A percentile compares a stretch with the other conserved stretches of the same genome.
Evolutionary conservation across 2,329 filamentous ascomycete genomes (phyloP).

Genomic region (Verticillium longisporum): DNA sequence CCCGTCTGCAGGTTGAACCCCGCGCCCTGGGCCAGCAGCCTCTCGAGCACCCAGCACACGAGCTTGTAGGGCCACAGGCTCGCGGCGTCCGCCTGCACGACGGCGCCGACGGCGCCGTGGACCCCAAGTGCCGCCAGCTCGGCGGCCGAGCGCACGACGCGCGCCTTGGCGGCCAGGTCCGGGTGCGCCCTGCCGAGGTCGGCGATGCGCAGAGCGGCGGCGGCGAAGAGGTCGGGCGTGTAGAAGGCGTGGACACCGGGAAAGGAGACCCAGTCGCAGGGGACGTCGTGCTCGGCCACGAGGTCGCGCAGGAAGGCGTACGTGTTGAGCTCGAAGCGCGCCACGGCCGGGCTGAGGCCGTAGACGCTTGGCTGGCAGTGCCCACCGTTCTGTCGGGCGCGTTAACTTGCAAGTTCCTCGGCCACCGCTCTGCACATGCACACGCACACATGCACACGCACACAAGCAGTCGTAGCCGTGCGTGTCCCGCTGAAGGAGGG

Average conservation of each 20-base stretch:
- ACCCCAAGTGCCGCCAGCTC: conserved; percentile 47
- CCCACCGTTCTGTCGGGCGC: conserved; percentile 48
- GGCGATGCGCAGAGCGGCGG: conserved; percentile 42
- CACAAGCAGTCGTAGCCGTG: too few relatives aligned
- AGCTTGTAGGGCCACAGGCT: conserved; percentile 82
- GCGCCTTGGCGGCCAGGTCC: conserved; percentile 44
- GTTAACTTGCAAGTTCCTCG: too few relatives aligned
- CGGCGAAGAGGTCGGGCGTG: conserved; percentile 44
- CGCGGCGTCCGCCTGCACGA: conserved; percentile 59
- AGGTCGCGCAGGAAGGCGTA: conserved; percentile 54
- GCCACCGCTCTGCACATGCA: too few relatives aligned
- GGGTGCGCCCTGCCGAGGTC: conserved; percentile 44
- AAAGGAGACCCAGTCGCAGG: conserved; percentile 63
- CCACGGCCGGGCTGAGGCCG: conserved; percentile 50
- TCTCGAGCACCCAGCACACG: conserved; percentile 63
- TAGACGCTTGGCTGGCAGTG: conserved; percentile 73
- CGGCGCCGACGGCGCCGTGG: conserved; percentile 51
- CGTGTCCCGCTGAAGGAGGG: background rate
- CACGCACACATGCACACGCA: too few relatives aligned
- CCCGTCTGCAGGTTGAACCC: conserved; percentile 67
- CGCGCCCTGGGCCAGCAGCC: conserved; percentile 34
- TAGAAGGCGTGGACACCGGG: conserved; percentile 60
- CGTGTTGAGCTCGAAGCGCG: conserved; percentile 66
- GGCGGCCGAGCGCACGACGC: conserved; percentile 28
- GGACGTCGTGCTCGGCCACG: conserved; percentile 48